Evolutionary conservation across 2,329 filamentous ascomycete genomes (phyloP), one percentile per base, ranked within the genome.

Genomic region (Paecilomyces niveus): DNA sequence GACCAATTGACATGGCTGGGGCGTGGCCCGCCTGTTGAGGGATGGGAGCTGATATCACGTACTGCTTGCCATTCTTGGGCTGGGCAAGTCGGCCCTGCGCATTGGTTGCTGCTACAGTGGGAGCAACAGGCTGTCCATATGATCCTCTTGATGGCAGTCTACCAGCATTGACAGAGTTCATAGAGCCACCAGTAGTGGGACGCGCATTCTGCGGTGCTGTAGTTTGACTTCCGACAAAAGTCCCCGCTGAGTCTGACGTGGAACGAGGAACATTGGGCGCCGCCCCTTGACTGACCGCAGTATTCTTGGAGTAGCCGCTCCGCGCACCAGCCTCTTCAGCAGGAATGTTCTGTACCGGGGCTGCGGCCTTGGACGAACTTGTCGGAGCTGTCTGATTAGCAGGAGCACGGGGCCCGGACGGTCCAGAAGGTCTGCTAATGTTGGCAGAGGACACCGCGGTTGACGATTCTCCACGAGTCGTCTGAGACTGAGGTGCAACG

Each of bases 61-160:
- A 90, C 63, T 84, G 85, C 68, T 87, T 85, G 63, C 81, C 78
- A 55, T 64, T 77, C 72, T 83, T 84, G 10, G 89, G 89, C 71
- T 96, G 93, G 64, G 94, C 89, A 67, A 97, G 91, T 62, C 89
- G 89, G 62, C 92, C 93, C 72, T 96, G 89, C 3, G 85, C 92
- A 73, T 94, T 96, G 56, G 92, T 94, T 65, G 89, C 88, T 54
- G 92, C 92, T 60, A 97, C 87, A 54, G 91, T 86, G 31, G 94
- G 92, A 57, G 91, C 90, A 53, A 87, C 87, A 54, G 93, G 94
- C 74, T 95, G 90, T 63, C 90, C 90, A 72, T 97, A 97, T 59
- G 89, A 88, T 72, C 89, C 83, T 63, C 89, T 85, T 64, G 87
- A 90, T 63, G 89, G 88, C 54, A 94, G 83, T 61, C 85, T 72